phyloP scores from a whole-genome alignment of 2,329 filamentous ascomycete species.

The Plenodomus tracheiphilus region DNA sequence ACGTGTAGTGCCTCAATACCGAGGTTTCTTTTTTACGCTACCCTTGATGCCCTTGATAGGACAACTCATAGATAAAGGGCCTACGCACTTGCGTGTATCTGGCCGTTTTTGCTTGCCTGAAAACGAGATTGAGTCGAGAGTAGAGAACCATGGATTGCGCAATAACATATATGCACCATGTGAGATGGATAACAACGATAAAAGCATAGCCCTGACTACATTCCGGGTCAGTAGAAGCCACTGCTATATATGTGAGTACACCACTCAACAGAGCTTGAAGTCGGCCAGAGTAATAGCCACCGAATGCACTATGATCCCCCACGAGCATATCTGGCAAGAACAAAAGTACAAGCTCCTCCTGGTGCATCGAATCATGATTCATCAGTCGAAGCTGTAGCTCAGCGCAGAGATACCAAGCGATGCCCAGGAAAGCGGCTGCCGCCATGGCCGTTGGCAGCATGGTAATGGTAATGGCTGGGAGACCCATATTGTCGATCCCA shows the following conservation, averaged over 20 bases:
- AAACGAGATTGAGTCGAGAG: slow-evolving; percentile 62
- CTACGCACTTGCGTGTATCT: too few species aligned
- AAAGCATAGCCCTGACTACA: slow-evolving; percentile 45
- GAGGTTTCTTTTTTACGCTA: too few species aligned
- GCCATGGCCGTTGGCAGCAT: slow-evolving; percentile 10
- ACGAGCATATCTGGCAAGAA: slow-evolving; percentile 35
- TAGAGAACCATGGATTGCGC: slow-evolving; percentile 64
- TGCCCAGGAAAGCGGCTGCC: slow-evolving; percentile 16
- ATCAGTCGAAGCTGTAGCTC: slow-evolving; percentile 50
- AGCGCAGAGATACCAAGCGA: slow-evolving; percentile 41
- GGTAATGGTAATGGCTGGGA: too few species aligned
- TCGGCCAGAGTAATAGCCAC: slow-evolving; percentile 48
- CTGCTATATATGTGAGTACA: slow-evolving; percentile 45
- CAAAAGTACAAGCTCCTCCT: slow-evolving; percentile 54
- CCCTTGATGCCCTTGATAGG: too few species aligned
- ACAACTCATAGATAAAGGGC: too few species aligned
- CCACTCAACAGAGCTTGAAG: slow-evolving; percentile 46
- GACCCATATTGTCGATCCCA: too few species aligned
- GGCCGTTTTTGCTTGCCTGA: slow-evolving; percentile 22
- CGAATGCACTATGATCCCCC: slow-evolving; percentile 44
- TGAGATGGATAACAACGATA: slow-evolving; percentile 53
- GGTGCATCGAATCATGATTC: slow-evolving; percentile 34
- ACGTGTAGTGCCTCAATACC: too few species aligned
- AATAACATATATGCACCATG: slow-evolving; percentile 62
- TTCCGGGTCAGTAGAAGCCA: slow-evolving; percentile 48